Evolutionary conservation across 257 asterid genomes (phyloP).

Genomic region (Gynochthodes officinalis): DNA sequence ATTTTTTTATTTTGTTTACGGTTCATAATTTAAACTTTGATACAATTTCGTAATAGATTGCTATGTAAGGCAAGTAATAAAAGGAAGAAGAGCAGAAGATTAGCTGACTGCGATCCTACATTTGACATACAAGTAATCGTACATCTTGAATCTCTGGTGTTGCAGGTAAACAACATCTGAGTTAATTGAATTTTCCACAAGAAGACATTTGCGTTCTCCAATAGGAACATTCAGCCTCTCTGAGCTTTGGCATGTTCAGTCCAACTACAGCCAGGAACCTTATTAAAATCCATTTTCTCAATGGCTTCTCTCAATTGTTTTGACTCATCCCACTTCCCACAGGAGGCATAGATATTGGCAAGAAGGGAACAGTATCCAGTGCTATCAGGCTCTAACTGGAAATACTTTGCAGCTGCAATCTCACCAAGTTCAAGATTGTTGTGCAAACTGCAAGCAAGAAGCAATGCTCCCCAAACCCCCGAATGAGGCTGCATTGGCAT

Average conservation of each 20-base stretch:
- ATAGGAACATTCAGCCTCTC: not conserved
- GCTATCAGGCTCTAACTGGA: constrained; percentile 67
- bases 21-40: too few species aligned
- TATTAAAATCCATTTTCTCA: constrained; percentile 46
- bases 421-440: constrained; percentile 73
- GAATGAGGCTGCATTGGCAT: constrained; percentile 74
- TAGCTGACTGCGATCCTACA: not conserved
- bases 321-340: constrained; percentile 83
- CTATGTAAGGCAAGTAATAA: not conserved
- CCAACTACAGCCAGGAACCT: constrained; percentile 80
- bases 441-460: constrained; percentile 81
- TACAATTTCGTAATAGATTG: not conserved
- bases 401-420: constrained; percentile 58
- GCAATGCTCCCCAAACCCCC: constrained; percentile 95
- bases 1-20: not conserved
- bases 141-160: too few species aligned
- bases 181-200: not conserved
- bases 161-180: not conserved
- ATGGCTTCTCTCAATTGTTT: constrained; percentile 49
- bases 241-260: constrained; percentile 7
- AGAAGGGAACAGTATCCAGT: constrained; percentile 70
- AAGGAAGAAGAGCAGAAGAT: not conserved
- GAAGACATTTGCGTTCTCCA: not conserved
- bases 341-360: constrained; percentile 73
- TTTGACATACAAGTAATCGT: too few species aligned